These are phyloP conservation scores for Cucurbitaria berberidis DNA, from an alignment of 2,329 filamentous ascomycete genomes.

Conservation along the genomic window DNA sequence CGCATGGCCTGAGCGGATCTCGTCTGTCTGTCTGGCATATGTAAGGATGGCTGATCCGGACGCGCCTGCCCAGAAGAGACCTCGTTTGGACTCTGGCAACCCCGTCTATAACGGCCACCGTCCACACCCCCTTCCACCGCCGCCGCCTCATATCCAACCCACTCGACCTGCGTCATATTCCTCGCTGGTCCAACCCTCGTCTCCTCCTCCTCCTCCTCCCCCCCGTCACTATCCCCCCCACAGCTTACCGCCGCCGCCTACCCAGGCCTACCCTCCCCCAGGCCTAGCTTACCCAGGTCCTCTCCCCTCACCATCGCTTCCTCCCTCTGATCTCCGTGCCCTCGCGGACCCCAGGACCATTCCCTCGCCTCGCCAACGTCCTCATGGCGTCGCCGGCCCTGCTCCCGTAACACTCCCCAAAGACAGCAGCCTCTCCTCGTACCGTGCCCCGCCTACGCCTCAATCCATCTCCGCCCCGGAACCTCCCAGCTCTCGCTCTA, in stretches of 20 bases:
- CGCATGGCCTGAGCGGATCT: constrained; percentile 50
- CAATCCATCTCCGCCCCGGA: constrained; percentile 34
- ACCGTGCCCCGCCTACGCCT: constrained; percentile 41
- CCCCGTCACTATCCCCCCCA: constrained; percentile 35
- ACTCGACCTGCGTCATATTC: constrained; percentile 40
- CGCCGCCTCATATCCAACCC: constrained; percentile 38
- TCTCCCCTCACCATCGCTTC: constrained; percentile 40
- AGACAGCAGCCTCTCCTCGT: constrained; percentile 42
- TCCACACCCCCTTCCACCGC: constrained; percentile 42
- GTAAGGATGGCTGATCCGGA: constrained; percentile 51
- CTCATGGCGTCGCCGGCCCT: constrained; percentile 43
- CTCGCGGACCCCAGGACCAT: constrained; percentile 43
- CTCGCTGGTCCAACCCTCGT: constrained; percentile 37
- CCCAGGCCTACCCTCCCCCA: constrained; percentile 26
- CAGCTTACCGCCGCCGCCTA: constrained; percentile 31
- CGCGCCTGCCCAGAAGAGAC: constrained; percentile 47
- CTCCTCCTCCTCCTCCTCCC: constrained; percentile 26
- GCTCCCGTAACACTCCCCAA: constrained; percentile 41
- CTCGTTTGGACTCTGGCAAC: constrained; percentile 48
- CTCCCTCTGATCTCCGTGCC: constrained; percentile 42
- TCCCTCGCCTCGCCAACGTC: constrained; percentile 42
- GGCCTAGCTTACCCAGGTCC: constrained; percentile 28
- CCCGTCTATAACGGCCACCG: constrained; percentile 45
- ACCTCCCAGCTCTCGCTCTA: constrained; percentile 28
- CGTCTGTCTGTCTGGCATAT: constrained; percentile 39